Evolutionary conservation across 495 filamentous ascomycete species (phyloP).

Genomic region (Clohesyomyces aquaticus): DNA sequence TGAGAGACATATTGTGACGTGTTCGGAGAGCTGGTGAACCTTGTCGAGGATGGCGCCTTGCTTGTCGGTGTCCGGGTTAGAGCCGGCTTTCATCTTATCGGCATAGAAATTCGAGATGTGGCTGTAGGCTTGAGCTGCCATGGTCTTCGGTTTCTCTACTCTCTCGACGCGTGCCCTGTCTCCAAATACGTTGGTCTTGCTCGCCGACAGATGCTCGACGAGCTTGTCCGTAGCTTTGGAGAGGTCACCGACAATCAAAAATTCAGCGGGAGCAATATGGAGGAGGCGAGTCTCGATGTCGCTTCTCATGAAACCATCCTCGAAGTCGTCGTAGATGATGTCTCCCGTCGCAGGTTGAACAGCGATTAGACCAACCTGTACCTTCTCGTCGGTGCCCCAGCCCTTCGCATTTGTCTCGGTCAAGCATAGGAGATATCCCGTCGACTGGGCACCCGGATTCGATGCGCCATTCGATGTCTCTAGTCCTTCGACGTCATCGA

Average conservation of each 20-base stretch:
- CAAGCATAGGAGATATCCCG: slow-evolving; percentile 89
- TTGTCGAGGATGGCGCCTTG: slow-evolving; percentile 74
- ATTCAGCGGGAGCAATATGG: slow-evolving; percentile 94
- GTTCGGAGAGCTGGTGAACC: slow-evolving; percentile 80
- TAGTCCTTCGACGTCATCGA: slow-evolving; percentile 89
- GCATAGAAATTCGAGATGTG: slow-evolving; percentile 96
- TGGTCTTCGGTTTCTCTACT: slow-evolving; percentile 75
- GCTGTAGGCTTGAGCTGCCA: slow-evolving; percentile 79
- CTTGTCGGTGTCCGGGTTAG: slow-evolving; percentile 52
- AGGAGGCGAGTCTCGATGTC: slow-evolving; percentile 93
- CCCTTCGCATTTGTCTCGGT: slow-evolving; percentile 87
- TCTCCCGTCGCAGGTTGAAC: slow-evolving; percentile 96
- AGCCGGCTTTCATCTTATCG: slow-evolving; percentile 67
- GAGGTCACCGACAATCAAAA: slow-evolving; percentile 91
- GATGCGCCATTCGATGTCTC: slow-evolving; percentile 52
- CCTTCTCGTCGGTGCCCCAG: slow-evolving; percentile 87
- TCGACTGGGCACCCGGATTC: slow-evolving; percentile 66
- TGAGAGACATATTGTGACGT: slow-evolving; percentile 89
- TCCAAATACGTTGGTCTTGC: slow-evolving; percentile 89
- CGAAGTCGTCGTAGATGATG: slow-evolving; percentile 94
- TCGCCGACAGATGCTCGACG: slow-evolving; percentile 84
- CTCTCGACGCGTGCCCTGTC: slow-evolving; percentile 85
- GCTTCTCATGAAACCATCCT: slow-evolving; percentile 97
- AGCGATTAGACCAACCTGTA: slow-evolving; percentile 88
- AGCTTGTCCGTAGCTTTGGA: slow-evolving; percentile 94